phyloP scores from a whole-genome alignment of 176 grass and related monocot species.

The Bothriochloa decipiens region DNA sequence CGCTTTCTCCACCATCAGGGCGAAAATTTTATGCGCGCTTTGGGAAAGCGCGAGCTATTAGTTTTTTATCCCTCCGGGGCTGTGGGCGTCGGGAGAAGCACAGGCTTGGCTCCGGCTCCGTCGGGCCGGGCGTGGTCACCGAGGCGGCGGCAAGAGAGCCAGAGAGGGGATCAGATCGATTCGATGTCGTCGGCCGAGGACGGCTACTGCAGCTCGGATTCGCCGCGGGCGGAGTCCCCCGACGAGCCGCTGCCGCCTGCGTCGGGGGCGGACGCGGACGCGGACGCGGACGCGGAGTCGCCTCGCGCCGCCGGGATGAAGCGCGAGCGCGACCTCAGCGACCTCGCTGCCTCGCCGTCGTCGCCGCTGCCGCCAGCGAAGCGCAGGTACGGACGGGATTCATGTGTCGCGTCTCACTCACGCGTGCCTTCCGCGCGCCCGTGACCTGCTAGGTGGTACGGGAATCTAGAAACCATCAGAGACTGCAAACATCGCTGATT shows the following conservation, averaged over 20 bases:
- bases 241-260: slow-evolving; percentile 51
- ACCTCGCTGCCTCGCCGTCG: slow-evolving; percentile 36
- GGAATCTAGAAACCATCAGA: neutral
- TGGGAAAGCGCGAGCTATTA: slow-evolving; percentile 44
- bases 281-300: slow-evolving; percentile 38
- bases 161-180: neutral
- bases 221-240: slow-evolving; percentile 63
- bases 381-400: slow-evolving; percentile 60
- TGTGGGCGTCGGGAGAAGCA: neutral
- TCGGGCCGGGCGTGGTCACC: slow-evolving; percentile 32
- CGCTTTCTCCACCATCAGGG: slow-evolving; percentile 1
- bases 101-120: neutral
- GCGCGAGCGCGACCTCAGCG: slow-evolving; percentile 37
- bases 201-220: slow-evolving; percentile 63
- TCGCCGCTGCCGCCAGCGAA: slow-evolving; percentile 61
- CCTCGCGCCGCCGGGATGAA: slow-evolving; percentile 35
- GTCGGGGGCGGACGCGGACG: neutral
- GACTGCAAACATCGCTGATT: neutral
- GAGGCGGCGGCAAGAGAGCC: neutral
- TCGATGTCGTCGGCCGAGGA: slow-evolving; percentile 54
- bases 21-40: slow-evolving; percentile 30
- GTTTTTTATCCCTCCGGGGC: slow-evolving; percentile 51
- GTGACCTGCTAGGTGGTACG: neutral
- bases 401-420: neutral
- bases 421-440: neutral